Evolutionary conservation across 2,329 filamentous ascomycete genomes (phyloP).

Genomic region (Orbilia ellipsospora): DNA sequence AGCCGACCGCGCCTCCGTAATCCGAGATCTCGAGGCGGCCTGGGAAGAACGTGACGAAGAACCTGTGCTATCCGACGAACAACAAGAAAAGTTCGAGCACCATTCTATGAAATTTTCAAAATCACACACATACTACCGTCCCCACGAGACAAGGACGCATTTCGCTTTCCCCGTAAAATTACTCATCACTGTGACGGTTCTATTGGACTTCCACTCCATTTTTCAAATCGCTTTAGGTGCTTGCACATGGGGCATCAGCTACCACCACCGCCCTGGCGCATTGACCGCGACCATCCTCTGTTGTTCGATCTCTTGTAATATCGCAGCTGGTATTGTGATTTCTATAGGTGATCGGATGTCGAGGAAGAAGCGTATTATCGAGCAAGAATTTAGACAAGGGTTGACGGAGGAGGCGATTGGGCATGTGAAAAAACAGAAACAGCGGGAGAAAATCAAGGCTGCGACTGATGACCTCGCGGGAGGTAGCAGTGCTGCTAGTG

Average conservation of each 20-base stretch:
- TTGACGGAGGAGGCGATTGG: slow-evolving; percentile 74
- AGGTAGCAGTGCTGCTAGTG: slow-evolving; percentile 20
- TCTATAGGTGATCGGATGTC: slow-evolving; percentile 79
- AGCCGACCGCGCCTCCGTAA: slow-evolving; percentile 64
- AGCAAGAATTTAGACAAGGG: slow-evolving; percentile 79
- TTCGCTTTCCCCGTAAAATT: slow-evolving; percentile 79
- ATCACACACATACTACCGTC: slow-evolving; percentile 89
- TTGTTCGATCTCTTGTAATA: slow-evolving; percentile 80
- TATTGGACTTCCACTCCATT: slow-evolving; percentile 81
- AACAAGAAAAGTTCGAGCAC: slow-evolving; percentile 77
- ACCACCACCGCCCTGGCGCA: slow-evolving; percentile 74
- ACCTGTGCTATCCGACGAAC: slow-evolving; percentile 72
- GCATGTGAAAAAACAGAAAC: slow-evolving; percentile 64
- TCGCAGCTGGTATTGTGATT: slow-evolving; percentile 80
- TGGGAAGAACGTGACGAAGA: slow-evolving; percentile 63
- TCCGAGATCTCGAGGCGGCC: slow-evolving; percentile 35
- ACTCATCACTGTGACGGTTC: slow-evolving; percentile 79
- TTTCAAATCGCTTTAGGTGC: slow-evolving; percentile 83
- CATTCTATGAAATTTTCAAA: slow-evolving; percentile 83
- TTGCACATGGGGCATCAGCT: slow-evolving; percentile 81
- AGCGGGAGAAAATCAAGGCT: slow-evolving; percentile 66
- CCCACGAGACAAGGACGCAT: slow-evolving; percentile 85
- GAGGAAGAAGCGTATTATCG: slow-evolving; percentile 85
- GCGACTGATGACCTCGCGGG: slow-evolving; percentile 51
- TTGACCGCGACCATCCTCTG: slow-evolving; percentile 84